Percentiles rank a stretch among this genome's conserved stretches.
Conservation (phyloP, 345 rosid species). For the Excoecaria cochinchinensis region DNA sequence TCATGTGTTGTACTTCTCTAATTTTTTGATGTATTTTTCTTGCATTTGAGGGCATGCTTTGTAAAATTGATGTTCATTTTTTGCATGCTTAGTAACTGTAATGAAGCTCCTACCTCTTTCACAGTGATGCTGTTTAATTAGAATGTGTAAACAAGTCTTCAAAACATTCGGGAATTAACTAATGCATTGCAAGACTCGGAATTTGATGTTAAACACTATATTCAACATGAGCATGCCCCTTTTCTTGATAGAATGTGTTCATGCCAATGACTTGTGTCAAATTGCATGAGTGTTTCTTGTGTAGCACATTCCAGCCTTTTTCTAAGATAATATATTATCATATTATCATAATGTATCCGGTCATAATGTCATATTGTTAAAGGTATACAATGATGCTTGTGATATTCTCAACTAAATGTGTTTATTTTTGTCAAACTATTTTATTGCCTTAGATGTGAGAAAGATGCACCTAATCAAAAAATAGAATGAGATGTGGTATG, state of each 20-base stretch:
- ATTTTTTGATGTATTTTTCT: not conserved
- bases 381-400: too few species aligned
- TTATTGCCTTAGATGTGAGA: too few species aligned
- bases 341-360: too few species aligned
- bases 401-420: too few species aligned
- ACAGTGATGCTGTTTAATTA: not conserved
- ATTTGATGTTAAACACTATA: not conserved
- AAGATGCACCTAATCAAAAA: too few species aligned
- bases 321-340: too few species aligned
- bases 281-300: not conserved
- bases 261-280: not conserved
- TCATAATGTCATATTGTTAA: too few species aligned
- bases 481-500: too few species aligned
- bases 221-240: not conserved
- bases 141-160: not conserved
- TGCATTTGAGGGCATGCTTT: conserved; percentile 2
- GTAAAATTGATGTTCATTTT: not conserved
- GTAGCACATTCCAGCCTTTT: too few species aligned
- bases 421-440: too few species aligned
- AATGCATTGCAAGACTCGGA: not conserved
- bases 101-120: not conserved
- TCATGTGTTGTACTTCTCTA: not conserved
- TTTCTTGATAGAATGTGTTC: not conserved
- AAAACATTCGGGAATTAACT: not conserved
- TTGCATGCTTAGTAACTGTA: not conserved